phyloP scores from a whole-genome alignment of 768 basidiomycete species.

The Phylloporus rhodoxanthus region DNA sequence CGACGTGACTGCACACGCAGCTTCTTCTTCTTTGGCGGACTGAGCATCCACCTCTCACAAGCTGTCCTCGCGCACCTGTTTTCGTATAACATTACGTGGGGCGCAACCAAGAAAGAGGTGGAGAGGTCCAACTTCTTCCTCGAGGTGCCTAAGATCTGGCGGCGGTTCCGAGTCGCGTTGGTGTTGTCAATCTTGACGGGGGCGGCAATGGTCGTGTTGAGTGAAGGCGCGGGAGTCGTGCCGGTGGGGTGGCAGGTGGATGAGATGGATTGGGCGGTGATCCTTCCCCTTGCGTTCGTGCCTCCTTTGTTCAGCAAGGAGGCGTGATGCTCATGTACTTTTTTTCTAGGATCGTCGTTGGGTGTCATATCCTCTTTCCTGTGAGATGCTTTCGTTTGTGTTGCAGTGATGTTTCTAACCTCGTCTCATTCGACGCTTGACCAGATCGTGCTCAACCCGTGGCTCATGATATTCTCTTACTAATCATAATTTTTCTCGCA shows the following conservation, averaged over 20 bases:
- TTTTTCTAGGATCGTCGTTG: slow-evolving; percentile 40
- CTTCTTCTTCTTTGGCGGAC: slow-evolving; percentile 53
- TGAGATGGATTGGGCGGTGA: slow-evolving; percentile 59
- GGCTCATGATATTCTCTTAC: slow-evolving; percentile 80
- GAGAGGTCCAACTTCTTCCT: slow-evolving; percentile 89
- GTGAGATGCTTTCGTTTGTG: slow-evolving; percentile 36
- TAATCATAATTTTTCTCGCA: slow-evolving; percentile 4
- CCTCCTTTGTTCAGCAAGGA: not conserved
- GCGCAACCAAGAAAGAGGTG: slow-evolving; percentile 72
- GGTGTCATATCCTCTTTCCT: slow-evolving; percentile 70
- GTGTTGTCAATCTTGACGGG: slow-evolving; percentile 45
- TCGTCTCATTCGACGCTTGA: not conserved
- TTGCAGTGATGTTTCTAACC: slow-evolving; percentile 24
- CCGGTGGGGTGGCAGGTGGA: slow-evolving; percentile 67
- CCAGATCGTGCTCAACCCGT: slow-evolving; percentile 79
- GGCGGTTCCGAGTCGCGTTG: slow-evolving; percentile 67
- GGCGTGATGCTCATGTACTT: not conserved
- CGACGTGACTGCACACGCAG: slow-evolving; percentile 3
- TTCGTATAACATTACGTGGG: slow-evolving; percentile 56
- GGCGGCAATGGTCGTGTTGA: slow-evolving; percentile 53
- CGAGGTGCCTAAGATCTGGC: slow-evolving; percentile 78
- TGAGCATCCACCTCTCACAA: slow-evolving; percentile 46
- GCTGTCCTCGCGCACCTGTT: slow-evolving; percentile 53
- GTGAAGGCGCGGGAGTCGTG: slow-evolving; percentile 37
- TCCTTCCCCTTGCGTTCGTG: slow-evolving; percentile 60